phyloP scores from a whole-genome alignment of 805 yeast genomes.

The Nakazawaea holstii region DNA sequence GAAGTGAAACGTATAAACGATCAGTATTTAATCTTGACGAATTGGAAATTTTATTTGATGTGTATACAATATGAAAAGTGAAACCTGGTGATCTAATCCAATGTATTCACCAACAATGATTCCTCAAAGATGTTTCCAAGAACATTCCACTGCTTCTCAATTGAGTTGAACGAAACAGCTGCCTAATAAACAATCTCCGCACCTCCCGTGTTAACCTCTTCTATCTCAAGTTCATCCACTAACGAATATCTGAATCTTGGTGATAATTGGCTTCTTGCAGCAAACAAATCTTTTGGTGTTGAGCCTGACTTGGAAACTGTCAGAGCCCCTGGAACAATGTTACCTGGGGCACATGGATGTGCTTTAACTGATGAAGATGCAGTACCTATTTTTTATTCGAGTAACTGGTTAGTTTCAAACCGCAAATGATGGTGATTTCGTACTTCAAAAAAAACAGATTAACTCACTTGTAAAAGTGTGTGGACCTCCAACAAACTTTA shows the following conservation, averaged over 20 bases:
- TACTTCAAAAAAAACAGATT: neutral
- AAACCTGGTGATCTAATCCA: neutral
- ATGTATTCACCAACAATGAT: too few relatives aligned
- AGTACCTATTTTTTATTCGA: neutral
- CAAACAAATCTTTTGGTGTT: constrained; percentile 20
- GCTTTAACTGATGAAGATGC: constrained; percentile 10
- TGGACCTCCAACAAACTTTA: constrained; percentile 84
- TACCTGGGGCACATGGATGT: constrained; percentile 35
- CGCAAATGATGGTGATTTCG: neutral
- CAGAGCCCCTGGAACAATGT: constrained; percentile 19
- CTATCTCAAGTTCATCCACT: constrained; percentile 67
- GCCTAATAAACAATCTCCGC: constrained; percentile 50
- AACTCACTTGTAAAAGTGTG: constrained; percentile 45
- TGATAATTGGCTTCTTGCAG: constrained; percentile 65
- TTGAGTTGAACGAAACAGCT: neutral
- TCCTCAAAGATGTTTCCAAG: too few relatives aligned
- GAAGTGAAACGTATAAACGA: too few relatives aligned
- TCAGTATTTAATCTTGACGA: too few relatives aligned
- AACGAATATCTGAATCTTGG: constrained; percentile 63
- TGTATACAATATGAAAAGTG: neutral
- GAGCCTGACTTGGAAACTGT: constrained; percentile 1
- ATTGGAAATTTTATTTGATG: neutral
- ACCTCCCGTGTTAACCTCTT: constrained; percentile 77
- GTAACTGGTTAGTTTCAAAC: too few relatives aligned
- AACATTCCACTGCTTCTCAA: neutral